Evolutionary conservation across 1,284 basidiomycete species (phyloP).

Genomic region (Gastroboletus turbinatus): DNA sequence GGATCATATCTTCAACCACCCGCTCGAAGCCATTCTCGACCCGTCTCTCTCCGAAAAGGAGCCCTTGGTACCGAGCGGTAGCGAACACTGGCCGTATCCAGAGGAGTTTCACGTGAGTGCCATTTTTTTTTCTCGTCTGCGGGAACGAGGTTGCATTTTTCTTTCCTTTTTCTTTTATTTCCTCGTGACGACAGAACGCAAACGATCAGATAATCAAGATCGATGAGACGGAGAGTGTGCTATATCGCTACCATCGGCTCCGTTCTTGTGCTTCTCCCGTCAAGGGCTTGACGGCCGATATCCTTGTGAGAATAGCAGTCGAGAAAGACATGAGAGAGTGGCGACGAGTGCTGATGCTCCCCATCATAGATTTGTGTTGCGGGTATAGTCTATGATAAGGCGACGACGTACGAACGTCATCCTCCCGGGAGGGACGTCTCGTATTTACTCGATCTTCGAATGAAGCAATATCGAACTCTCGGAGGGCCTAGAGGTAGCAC

Average conservation of each 20-base stretch:
- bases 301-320: slow-evolving; percentile 52
- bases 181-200: slow-evolving; percentile 35
- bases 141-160: not conserved
- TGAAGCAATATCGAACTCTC: slow-evolving; percentile 23
- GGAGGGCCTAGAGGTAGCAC: slow-evolving; percentile 6
- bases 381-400: slow-evolving; percentile 51
- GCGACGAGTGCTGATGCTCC: not conserved
- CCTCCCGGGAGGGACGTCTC: slow-evolving; percentile 35
- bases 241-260: slow-evolving; percentile 76
- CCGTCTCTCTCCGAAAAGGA: slow-evolving; percentile 49
- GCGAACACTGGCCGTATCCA: slow-evolving; percentile 76
- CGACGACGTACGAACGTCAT: slow-evolving; percentile 50
- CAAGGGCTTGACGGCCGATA: slow-evolving; percentile 81
- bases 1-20: slow-evolving; percentile 76
- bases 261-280: slow-evolving; percentile 73
- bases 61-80: slow-evolving; percentile 53
- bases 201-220: slow-evolving; percentile 50
- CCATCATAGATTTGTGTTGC: slow-evolving; percentile 55
- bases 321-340: not conserved
- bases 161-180: too few relatives aligned
- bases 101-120: slow-evolving; percentile 60
- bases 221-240: slow-evolving; percentile 43
- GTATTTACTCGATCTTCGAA: slow-evolving; percentile 24
- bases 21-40: slow-evolving; percentile 68
- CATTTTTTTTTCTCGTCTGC: slow-evolving; percentile 2